Evolutionary conservation across 176 grass and related monocot genomes (phyloP), one percentile per base, ranked within the genome.

Genomic region (Alopecurus myosuroides): DNA sequence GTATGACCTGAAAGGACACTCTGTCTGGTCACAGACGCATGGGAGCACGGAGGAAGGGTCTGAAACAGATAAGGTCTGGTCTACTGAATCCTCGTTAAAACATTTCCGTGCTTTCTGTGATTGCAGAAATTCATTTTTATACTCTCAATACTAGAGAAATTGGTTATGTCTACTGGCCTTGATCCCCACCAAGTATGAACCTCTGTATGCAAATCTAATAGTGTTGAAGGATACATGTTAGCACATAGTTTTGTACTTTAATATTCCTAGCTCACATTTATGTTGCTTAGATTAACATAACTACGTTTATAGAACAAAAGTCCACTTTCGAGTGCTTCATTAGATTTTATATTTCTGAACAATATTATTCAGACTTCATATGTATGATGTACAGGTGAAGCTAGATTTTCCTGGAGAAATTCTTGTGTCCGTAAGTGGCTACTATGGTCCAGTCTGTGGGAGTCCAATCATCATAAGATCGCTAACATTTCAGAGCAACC

Each of bases 401-500:
- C 77, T 95, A 52, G 77, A 90, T 81, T 86, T 88, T 86, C 93
- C 93, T 23, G 75, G 84, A 23, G 93, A 95, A 77, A 36, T 64
- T 9, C 68, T 92, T 28, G 61, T 89, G 31, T 92, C 90, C 14
- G 79, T 92, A 30, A 90, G 90, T 72, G 93, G 93, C 34, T 37
- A 92, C 66, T 95, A 88, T 5, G 93, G 93, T 34, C 88, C 93
- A 53, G 86, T 82, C 31, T 91, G 85, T 4, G 93, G 93, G 15
- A 84, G 82, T 31, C 74, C 93, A 2, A 34, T 90, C 20, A 84
- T 95, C 80, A 90, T 95, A 90, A 90, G 88, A 49, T 95, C 93
- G 15, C 53, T 95, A 9, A 95, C 83, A 79, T 90, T 95, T 69
- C 82, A 92, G 66, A 95, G 88, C 90, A 92, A 90, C 64, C 52